Conservation (phyloP, 768 basidiomycete species). For the Leucocoprinus leucothites region DNA sequence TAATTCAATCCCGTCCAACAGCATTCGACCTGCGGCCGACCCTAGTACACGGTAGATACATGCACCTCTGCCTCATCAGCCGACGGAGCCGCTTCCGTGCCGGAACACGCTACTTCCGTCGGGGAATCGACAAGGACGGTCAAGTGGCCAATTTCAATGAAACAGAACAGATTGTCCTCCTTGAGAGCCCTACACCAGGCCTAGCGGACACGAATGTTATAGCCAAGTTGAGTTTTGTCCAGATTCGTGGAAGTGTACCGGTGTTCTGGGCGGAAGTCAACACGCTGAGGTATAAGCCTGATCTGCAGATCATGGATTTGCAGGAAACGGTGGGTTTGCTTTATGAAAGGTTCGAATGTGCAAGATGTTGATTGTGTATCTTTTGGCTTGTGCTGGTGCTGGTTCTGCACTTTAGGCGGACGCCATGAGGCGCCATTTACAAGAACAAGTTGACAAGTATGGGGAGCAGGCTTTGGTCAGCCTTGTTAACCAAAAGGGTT, state of each 20-base stretch:
- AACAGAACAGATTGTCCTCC: slow-evolving; percentile 89
- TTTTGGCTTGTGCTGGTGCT: neutral
- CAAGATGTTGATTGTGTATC: neutral
- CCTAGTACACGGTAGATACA: slow-evolving; percentile 70
- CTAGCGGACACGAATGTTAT: slow-evolving; percentile 2
- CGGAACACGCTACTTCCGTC: slow-evolving; percentile 95
- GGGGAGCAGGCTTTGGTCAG: slow-evolving; percentile 82
- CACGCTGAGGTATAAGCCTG: slow-evolving; percentile 93
- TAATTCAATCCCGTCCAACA: slow-evolving; percentile 26
- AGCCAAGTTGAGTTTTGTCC: slow-evolving; percentile 80
- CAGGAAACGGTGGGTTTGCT: slow-evolving; percentile 67
- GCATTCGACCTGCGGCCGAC: slow-evolving; percentile 84
- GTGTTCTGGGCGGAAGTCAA: slow-evolving; percentile 97
- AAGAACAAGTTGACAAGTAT: slow-evolving; percentile 69
- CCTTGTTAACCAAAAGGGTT: slow-evolving; percentile 89
- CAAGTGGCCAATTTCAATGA: slow-evolving; percentile 98
- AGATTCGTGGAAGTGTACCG: slow-evolving; percentile 91
- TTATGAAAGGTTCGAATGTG: neutral
- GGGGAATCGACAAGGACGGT: slow-evolving; percentile 86
- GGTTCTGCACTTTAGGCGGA: slow-evolving; percentile 56
- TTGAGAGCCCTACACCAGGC: slow-evolving; percentile 49
- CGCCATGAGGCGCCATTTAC: slow-evolving; percentile 71
- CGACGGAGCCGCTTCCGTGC: slow-evolving; percentile 92
- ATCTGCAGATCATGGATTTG: slow-evolving; percentile 93
- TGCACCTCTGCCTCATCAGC: slow-evolving; percentile 87